A percentile compares a stretch with the other conserved stretches of the same genome.
Conservation (phyloP, 2,329 filamentous ascomycete species). For the Apiospora sp. region DNA sequence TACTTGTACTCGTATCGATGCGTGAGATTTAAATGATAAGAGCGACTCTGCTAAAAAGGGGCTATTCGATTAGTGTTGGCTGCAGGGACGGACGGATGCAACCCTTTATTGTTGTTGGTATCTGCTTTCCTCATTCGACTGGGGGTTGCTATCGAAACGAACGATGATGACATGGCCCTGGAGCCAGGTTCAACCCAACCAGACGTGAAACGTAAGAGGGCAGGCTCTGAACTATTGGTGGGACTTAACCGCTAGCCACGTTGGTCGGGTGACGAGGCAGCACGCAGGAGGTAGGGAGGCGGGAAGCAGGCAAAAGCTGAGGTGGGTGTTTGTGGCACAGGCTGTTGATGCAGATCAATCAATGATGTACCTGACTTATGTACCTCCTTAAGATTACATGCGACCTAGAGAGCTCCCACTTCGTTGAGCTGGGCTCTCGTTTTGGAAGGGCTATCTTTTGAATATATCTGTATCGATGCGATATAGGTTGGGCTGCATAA, state of each 20-base stretch:
- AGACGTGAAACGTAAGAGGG: constrained; percentile 10
- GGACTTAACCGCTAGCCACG: constrained; percentile 8
- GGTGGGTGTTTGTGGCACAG: constrained; percentile 9
- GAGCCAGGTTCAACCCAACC: constrained; percentile 3
- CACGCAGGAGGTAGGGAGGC: too few species aligned
- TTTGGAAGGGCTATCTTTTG: background rate
- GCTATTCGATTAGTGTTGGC: background rate
- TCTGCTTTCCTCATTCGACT: constrained; percentile 1
- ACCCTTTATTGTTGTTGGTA: background rate
- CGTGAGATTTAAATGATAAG: background rate
- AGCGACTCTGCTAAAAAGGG: background rate
- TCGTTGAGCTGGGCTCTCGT: background rate
- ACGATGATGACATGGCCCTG: constrained; percentile 10
- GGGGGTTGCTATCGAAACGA: constrained; percentile 14
- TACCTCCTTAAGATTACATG: background rate
- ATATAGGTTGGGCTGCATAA: background rate
- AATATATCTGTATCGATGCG: background rate
- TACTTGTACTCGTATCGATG: background rate
- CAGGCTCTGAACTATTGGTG: constrained; percentile 10
- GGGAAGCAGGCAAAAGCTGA: background rate
- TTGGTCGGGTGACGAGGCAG: constrained; percentile 6
- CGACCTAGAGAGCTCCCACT: background rate
- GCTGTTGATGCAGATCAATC: background rate
- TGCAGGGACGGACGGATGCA: background rate
- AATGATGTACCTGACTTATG: constrained; percentile 6